Conservation (phyloP, 2,329 filamentous ascomycete genomes). For the Talaromyces islandicus region DNA sequence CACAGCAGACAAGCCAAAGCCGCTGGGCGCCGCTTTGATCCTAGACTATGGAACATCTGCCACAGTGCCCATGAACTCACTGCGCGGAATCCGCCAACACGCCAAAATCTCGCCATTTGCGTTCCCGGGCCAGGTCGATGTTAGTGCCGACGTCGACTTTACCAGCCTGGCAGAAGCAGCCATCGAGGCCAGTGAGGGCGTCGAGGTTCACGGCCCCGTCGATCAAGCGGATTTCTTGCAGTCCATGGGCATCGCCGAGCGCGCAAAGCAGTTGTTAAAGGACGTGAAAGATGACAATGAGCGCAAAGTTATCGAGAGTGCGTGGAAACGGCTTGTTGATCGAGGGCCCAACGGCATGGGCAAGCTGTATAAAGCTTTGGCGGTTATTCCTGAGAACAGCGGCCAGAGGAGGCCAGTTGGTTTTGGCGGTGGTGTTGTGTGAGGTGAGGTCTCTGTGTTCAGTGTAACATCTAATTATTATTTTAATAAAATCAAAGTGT, state of each 20-base stretch:
- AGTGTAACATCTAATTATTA: neutral
- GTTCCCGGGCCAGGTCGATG: constrained; percentile 74
- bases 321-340: constrained; percentile 81
- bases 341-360: constrained; percentile 82
- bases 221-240: constrained; percentile 76
- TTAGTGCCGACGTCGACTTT: constrained; percentile 93
- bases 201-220: constrained; percentile 90
- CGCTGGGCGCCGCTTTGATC: constrained; percentile 85
- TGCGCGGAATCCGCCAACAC: constrained; percentile 82
- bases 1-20: constrained; percentile 44
- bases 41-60: constrained; percentile 84
- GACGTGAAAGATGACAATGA: constrained; percentile 41
- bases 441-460: constrained; percentile 2
- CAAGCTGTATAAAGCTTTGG: constrained; percentile 86
- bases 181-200: constrained; percentile 64
- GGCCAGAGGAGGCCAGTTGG: constrained; percentile 75
- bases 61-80: constrained; percentile 77
- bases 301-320: constrained; percentile 59
- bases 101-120: constrained; percentile 70
- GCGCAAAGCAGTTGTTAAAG: constrained; percentile 62
- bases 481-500: neutral
- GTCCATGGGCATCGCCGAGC: constrained; percentile 74
- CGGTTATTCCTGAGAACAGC: constrained; percentile 76
- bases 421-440: constrained; percentile 65
- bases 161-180: constrained; percentile 77